Evolutionary conservation across 257 asterid genomes (phyloP).

Genomic region (Rhazya stricta): DNA sequence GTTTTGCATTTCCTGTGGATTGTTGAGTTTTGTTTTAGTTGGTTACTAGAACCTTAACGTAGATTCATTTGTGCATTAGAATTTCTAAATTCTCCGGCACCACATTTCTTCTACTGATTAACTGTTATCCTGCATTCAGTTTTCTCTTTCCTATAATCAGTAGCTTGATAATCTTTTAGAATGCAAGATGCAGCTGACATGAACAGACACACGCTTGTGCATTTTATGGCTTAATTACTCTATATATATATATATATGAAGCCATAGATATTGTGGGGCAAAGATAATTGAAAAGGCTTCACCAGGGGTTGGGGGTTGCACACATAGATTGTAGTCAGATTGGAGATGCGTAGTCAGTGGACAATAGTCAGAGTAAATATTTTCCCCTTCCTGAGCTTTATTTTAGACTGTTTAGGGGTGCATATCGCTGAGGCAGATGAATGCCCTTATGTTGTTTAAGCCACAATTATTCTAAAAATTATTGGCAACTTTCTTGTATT

Average conservation of each 20-base stretch:
- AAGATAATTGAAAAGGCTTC: not conserved
- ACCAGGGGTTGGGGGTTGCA: not conserved
- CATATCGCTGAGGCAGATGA: not conserved
- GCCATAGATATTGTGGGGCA: not conserved
- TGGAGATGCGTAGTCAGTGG: too few relatives aligned
- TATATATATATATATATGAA: not conserved
- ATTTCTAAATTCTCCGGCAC: not conserved
- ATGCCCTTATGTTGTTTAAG: not conserved
- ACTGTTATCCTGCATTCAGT: not conserved
- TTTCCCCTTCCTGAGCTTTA: not conserved
- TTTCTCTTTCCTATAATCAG: not conserved
- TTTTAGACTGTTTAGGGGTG: not conserved
- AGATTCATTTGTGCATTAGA: not conserved
- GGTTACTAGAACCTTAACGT: not conserved
- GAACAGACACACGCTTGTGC: not conserved
- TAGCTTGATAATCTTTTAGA: not conserved
- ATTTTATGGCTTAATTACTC: not conserved
- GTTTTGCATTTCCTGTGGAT: not conserved
- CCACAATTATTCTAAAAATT: not conserved
- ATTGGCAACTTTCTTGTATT: not conserved
- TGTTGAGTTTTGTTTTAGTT: not conserved
- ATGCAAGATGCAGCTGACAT: not conserved
- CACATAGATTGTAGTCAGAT: too few relatives aligned
- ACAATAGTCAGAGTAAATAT: not conserved
- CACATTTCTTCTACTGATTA: not conserved